A percentile compares a stretch with the other conserved stretches of the same genome.
Conservation (phyloP, 2,329 filamentous ascomycete genomes). For the Alternaria tenuissima region DNA sequence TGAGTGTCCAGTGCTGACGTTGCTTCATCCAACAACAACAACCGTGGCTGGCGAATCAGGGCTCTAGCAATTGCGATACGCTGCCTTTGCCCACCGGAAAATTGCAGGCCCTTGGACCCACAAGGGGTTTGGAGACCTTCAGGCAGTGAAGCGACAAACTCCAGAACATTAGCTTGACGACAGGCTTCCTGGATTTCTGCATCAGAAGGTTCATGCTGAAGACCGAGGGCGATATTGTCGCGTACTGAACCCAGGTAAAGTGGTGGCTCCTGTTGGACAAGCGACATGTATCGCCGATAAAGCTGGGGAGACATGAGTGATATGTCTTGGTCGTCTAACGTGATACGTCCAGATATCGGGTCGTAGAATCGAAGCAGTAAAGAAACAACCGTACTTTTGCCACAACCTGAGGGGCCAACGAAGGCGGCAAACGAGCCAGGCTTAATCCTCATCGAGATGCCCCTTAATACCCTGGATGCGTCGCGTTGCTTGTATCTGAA, state of each 20-base stretch:
- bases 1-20: conserved; percentile 42
- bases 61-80: conserved; percentile 76
- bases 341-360: conserved; percentile 73
- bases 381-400: conserved; percentile 89
- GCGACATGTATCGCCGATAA: conserved; percentile 77
- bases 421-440: conserved; percentile 57
- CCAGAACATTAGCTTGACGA: conserved; percentile 37
- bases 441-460: conserved; percentile 54
- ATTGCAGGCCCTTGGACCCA: conserved; percentile 63
- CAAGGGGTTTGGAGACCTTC: conserved; percentile 39
- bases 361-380: conserved; percentile 93
- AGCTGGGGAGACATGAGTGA: conserved; percentile 53
- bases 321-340: conserved; percentile 75
- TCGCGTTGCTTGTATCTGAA: conserved; percentile 8
- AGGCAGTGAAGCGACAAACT: conserved; percentile 41
- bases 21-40: conserved; percentile 68
- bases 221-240: conserved; percentile 71
- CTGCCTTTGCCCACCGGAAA: conserved; percentile 78
- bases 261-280: conserved; percentile 91
- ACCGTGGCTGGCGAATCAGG: conserved; percentile 67
- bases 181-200: not conserved
- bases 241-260: conserved; percentile 88
- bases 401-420: conserved; percentile 88
- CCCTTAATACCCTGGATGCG: conserved; percentile 7
- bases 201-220: not conserved